Percentiles rank a stretch among this genome's conserved stretches.
Evolutionary conservation across 371 early-diverging fungal genomes (phyloP).

Genomic region (Blastocladiella emersonii): DNA sequence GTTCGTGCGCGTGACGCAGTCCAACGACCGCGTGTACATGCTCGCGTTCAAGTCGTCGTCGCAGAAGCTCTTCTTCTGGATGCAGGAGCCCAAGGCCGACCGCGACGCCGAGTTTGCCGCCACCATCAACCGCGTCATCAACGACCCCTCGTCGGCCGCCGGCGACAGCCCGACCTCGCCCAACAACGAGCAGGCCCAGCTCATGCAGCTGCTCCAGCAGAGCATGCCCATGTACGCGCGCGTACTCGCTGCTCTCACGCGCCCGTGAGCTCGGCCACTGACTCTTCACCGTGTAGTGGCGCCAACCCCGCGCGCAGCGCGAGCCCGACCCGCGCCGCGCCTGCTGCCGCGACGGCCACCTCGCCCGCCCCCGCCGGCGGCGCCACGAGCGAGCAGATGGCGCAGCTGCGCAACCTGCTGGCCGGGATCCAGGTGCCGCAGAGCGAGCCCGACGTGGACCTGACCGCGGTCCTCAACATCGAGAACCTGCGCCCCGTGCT

Average conservation of each 20-base stretch:
- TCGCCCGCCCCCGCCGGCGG: not conserved
- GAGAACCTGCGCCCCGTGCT: slow-evolving; percentile 1
- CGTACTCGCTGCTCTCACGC: too few relatives aligned
- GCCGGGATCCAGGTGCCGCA: slow-evolving; percentile 8
- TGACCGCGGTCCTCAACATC: not conserved
- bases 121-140: slow-evolving; percentile 41
- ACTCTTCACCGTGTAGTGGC: too few relatives aligned
- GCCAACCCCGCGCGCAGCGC: too few relatives aligned
- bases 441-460: not conserved
- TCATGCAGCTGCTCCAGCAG: slow-evolving; percentile 4
- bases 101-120: slow-evolving; percentile 36
- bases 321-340: too few relatives aligned
- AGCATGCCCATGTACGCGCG: too few relatives aligned
- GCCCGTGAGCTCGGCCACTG: too few relatives aligned
- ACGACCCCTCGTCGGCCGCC: slow-evolving; percentile 21
- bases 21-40: slow-evolving; percentile 57
- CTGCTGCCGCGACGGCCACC: not conserved
- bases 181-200: not conserved
- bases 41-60: slow-evolving; percentile 58
- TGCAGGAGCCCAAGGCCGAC: slow-evolving; percentile 49
- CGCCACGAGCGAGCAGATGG: slow-evolving; percentile 6
- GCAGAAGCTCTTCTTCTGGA: slow-evolving; percentile 65
- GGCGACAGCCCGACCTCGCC: not conserved
- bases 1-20: slow-evolving; percentile 44
- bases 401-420: slow-evolving; percentile 1